Percentiles rank a stretch among this genome's conserved stretches.
These are phyloP conservation scores for Leccinum variicolor DNA, from an alignment of 768 basidiomycete genomes.

Conservation along the genomic window DNA sequence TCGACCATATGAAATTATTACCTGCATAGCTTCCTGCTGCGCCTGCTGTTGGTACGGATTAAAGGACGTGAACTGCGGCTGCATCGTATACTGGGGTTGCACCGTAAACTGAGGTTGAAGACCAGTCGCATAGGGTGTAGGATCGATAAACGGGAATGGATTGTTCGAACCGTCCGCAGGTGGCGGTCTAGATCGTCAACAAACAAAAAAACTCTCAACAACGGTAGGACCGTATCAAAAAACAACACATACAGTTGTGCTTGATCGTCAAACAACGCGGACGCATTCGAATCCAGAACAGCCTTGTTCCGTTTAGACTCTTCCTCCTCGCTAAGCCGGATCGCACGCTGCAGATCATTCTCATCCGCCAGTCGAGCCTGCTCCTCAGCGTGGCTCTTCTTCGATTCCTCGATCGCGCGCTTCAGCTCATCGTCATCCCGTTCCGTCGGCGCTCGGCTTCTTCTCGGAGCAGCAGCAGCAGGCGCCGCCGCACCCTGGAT, in stretches of 20 bases:
- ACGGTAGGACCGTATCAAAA: neutral
- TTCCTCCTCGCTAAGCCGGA: conserved; percentile 87
- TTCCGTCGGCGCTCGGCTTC: conserved; percentile 22
- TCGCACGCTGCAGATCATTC: conserved; percentile 76
- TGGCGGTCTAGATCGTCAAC: conserved; percentile 23
- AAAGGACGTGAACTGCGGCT: conserved; percentile 88
- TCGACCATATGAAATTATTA: conserved; percentile 4
- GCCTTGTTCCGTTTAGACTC: conserved; percentile 72
- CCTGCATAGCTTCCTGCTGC: conserved; percentile 84
- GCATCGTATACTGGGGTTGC: conserved; percentile 72
- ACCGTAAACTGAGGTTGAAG: conserved; percentile 72
- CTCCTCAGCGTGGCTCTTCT: conserved; percentile 67
- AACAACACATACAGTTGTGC: conserved; percentile 64
- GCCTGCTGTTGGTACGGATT: conserved; percentile 94
- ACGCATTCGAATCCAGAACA: conserved; percentile 69
- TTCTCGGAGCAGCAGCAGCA: conserved; percentile 11
- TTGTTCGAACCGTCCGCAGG: conserved; percentile 39
- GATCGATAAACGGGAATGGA: conserved; percentile 61
- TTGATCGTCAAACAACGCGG: conserved; percentile 82
- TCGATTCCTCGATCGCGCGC: conserved; percentile 88
- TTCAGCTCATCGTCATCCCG: conserved; percentile 81
- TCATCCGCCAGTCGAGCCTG: conserved; percentile 66
- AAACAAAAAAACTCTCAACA: neutral
- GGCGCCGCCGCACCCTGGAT: conserved; percentile 6
- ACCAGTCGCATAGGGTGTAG: conserved; percentile 55